phyloP scores from a whole-genome alignment of 1,284 basidiomycete species.

The Ceratobasidium papillatum region DNA sequence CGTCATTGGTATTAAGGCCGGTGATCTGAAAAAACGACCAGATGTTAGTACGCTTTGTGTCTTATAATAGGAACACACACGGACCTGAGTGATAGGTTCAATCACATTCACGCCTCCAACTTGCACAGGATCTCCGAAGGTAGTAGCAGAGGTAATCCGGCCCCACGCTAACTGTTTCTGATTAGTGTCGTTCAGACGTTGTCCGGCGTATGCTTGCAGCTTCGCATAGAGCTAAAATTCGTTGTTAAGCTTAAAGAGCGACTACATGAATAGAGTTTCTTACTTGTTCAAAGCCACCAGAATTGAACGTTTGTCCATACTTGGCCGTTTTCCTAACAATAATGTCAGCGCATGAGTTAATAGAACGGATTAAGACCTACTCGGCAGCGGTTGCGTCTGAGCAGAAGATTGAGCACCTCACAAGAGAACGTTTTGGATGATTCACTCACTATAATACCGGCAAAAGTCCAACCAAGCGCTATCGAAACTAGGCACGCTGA shows the following conservation, averaged over 20 bases:
- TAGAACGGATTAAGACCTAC: conserved; percentile 48
- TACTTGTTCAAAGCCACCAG: conserved; percentile 52
- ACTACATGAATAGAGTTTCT: background rate
- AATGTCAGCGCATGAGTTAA: background rate
- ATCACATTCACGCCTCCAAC: conserved; percentile 56
- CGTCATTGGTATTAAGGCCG: conserved; percentile 56
- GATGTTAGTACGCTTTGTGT: background rate
- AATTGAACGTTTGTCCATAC: conserved; percentile 54
- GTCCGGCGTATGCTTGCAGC: conserved; percentile 56
- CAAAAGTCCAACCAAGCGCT: conserved; percentile 58
- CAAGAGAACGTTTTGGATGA: background rate
- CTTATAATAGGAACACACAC: conserved; percentile 2
- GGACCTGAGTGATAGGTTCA: conserved; percentile 54
- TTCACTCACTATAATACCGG: conserved; percentile 49
- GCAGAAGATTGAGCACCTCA: background rate
- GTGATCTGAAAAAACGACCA: conserved; percentile 49
- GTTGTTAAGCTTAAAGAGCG: background rate
- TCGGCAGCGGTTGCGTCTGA: conserved; percentile 53
- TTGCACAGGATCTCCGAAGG: conserved; percentile 52
- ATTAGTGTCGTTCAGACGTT: conserved; percentile 52
- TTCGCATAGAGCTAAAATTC: conserved; percentile 54
- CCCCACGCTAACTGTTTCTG: conserved; percentile 56
- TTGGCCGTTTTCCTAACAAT: conserved; percentile 53
- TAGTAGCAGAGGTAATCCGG: conserved; percentile 52
- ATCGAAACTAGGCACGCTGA: conserved; percentile 56